Percentiles rank a stretch among this genome's conserved stretches.
These are phyloP conservation scores for Claviceps lovelessii DNA, from an alignment of 2,329 filamentous ascomycete species.

Conservation along the genomic window DNA sequence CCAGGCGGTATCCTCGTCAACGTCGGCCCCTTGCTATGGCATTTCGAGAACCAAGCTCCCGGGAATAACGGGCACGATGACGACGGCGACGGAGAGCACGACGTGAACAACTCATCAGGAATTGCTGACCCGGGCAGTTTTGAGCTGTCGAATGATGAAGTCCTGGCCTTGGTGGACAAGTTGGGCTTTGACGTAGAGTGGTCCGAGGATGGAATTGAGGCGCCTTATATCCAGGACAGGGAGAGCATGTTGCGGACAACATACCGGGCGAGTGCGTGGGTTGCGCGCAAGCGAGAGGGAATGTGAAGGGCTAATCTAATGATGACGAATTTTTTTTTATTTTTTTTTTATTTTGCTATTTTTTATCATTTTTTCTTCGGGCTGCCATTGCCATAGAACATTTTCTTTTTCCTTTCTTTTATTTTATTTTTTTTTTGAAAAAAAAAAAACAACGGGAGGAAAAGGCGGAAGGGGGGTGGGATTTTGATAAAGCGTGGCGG, in stretches of 20 bases:
- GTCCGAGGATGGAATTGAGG: slow-evolving; percentile 43
- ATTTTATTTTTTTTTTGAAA: no score
- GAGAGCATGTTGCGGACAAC: slow-evolving; percentile 74
- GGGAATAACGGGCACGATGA: slow-evolving; percentile 40
- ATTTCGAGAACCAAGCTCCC: slow-evolving; percentile 67
- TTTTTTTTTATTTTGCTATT: neutral
- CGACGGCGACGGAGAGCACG: slow-evolving; percentile 35
- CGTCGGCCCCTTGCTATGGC: slow-evolving; percentile 83
- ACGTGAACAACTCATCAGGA: slow-evolving; percentile 39
- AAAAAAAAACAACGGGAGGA: no score
- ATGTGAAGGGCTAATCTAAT: no score
- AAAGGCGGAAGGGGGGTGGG: no score
- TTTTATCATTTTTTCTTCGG: no score
- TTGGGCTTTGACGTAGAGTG: slow-evolving; percentile 65
- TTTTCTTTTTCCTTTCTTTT: no score
- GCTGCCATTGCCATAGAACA: no score
- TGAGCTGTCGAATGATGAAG: slow-evolving; percentile 81
- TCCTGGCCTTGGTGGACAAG: slow-evolving; percentile 56
- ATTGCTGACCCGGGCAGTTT: slow-evolving; percentile 84
- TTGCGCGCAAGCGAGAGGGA: slow-evolving; percentile 52
- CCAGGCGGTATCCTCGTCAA: slow-evolving; percentile 76
- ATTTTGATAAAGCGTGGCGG: no score
- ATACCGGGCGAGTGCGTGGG: slow-evolving; percentile 73
- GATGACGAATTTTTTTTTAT: neutral
- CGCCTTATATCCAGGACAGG: slow-evolving; percentile 77